phyloP scores from a whole-genome alignment of 75 land plant genomes.

The Selaginella moellendorffii region DNA sequence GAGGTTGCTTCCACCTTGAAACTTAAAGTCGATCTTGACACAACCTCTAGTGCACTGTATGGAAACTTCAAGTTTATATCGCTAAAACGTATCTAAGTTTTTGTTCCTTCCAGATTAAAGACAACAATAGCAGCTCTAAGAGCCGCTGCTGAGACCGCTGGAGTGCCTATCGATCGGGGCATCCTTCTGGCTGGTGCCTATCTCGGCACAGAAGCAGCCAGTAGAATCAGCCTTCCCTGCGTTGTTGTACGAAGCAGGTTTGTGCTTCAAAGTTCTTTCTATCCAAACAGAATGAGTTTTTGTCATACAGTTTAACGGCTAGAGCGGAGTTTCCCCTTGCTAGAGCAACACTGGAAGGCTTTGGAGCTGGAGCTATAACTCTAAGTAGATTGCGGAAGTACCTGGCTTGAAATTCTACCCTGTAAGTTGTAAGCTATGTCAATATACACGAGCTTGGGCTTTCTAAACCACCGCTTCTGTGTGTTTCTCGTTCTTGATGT shows the following conservation, averaged over 20 bases:
- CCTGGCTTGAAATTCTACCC: too few species aligned
- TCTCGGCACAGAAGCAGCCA: slow-evolving; percentile 52
- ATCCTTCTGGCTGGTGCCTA: slow-evolving; percentile 69
- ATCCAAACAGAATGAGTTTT: not conserved
- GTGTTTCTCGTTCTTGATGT: too few species aligned
- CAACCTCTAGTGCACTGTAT: slow-evolving; percentile 42
- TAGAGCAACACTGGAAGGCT: slow-evolving; percentile 58
- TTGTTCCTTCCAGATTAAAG: slow-evolving; percentile 29
- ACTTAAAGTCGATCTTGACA: slow-evolving; percentile 57
- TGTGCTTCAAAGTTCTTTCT: not conserved
- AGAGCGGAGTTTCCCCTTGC: slow-evolving; percentile 82
- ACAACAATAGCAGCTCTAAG: slow-evolving; percentile 49
- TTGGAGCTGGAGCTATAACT: slow-evolving; percentile 69
- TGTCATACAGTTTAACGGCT: slow-evolving; percentile 21
- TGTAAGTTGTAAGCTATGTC: too few species aligned
- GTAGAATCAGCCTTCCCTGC: slow-evolving; percentile 79
- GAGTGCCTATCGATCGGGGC: slow-evolving; percentile 40
- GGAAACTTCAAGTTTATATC: slow-evolving; percentile 3
- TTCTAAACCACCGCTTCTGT: too few species aligned
- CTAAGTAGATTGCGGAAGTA: slow-evolving; percentile 30
- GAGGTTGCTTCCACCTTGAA: slow-evolving; percentile 74
- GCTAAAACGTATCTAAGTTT: not conserved
- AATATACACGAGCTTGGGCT: too few species aligned
- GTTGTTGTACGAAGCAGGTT: slow-evolving; percentile 82
- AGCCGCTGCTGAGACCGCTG: slow-evolving; percentile 77